Evolutionary conservation across 495 filamentous ascomycete species (phyloP).

Genomic region (Copromyces sp.): DNA sequence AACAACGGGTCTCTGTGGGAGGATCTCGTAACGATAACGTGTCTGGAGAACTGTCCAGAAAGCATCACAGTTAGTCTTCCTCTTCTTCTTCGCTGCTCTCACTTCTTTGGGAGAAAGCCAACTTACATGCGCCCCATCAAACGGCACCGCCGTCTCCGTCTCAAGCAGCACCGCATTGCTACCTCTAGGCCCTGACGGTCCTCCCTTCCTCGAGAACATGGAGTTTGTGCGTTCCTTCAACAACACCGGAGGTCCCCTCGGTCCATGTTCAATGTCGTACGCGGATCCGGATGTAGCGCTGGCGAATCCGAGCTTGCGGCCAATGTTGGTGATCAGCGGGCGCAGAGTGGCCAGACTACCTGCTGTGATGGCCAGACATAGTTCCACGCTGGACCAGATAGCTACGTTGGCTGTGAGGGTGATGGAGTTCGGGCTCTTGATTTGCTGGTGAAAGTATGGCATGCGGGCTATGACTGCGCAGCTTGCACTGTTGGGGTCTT

Average conservation of each 20-base stretch:
- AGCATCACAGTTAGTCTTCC: neutral
- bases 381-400: constrained; percentile 24
- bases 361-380: constrained; percentile 23
- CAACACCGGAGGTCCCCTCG: neutral
- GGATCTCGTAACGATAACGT: neutral
- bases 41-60: neutral
- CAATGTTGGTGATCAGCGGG: constrained; percentile 12
- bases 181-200: neutral
- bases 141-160: neutral
- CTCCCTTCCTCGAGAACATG: neutral
- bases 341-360: constrained; percentile 21
- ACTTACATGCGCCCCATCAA: neutral
- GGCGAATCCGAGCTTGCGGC: neutral
- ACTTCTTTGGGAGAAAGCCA: neutral
- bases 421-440: constrained; percentile 12
- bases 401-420: constrained; percentile 20
- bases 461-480: constrained; percentile 18
- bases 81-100: too few relatives aligned
- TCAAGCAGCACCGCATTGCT: neutral
- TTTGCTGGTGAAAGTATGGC: constrained; percentile 9
- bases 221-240: neutral
- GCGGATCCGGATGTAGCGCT: neutral
- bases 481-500: constrained; percentile 15
- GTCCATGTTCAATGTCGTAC: neutral
- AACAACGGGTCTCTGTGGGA: neutral